Percentiles rank a stretch among this genome's conserved stretches.
Conservation (phyloP, 2,329 filamentous ascomycete species). For the Aspergillus eucalypticola region DNA sequence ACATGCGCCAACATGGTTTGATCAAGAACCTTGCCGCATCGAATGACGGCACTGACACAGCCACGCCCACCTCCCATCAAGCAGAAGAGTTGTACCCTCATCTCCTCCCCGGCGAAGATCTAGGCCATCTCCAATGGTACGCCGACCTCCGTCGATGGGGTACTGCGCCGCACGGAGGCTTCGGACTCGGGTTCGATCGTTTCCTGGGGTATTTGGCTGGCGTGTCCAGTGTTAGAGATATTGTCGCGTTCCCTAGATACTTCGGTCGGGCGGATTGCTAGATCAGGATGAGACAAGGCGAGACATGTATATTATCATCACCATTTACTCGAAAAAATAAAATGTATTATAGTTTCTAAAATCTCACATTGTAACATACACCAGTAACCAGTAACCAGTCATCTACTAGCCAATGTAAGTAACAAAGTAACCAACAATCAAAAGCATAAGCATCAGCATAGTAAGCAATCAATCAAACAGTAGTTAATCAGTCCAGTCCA, state of each 20-base stretch:
- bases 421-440: too few relatives aligned
- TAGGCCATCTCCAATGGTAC: conserved; percentile 75
- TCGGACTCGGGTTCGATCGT: conserved; percentile 86
- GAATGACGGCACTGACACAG: not conserved
- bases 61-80: not conserved
- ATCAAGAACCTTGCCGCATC: conserved; percentile 31
- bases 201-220: conserved; percentile 81
- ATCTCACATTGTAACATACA: too few relatives aligned
- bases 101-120: conserved; percentile 40
- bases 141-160: conserved; percentile 84
- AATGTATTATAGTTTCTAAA: too few relatives aligned
- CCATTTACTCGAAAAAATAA: too few relatives aligned
- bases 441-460: too few relatives aligned
- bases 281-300: not conserved
- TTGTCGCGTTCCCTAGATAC: conserved; percentile 80
- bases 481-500: too few relatives aligned
- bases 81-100: conserved; percentile 36
- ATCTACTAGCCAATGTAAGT: too few relatives aligned
- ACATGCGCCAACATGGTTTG: conserved; percentile 71
- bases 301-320: not conserved
- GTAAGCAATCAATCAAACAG: too few relatives aligned
- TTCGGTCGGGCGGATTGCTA: conserved; percentile 56
- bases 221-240: conserved; percentile 78
- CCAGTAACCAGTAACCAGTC: too few relatives aligned
- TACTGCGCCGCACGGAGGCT: conserved; percentile 88